Conservation (phyloP, 192 early-diverging fungal species). For the Dimargaris xerosporica region DNA sequence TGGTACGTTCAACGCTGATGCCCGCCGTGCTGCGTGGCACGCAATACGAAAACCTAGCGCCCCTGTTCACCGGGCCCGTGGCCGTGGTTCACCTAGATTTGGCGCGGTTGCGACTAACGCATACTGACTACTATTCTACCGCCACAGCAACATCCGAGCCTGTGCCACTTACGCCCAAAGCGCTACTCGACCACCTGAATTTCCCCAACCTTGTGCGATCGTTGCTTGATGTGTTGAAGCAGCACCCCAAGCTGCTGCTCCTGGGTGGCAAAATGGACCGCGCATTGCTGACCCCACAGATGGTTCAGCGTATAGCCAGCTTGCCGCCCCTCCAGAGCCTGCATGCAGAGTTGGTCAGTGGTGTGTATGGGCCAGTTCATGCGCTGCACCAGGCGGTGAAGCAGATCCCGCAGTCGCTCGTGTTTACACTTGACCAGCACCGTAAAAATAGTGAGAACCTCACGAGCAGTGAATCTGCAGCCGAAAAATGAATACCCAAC, state of each 20-base stretch:
- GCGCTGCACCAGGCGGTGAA: conserved; percentile 6
- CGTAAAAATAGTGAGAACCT: neutral
- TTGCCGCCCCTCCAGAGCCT: conserved; percentile 21
- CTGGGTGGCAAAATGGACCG: conserved; percentile 25
- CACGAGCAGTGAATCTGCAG: too few species aligned
- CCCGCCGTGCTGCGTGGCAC: conserved; percentile 28
- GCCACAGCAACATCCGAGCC: too few species aligned
- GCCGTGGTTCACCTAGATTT: conserved; percentile 21
- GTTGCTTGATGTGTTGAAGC: conserved; percentile 17
- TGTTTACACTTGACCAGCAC: conserved; percentile 1
- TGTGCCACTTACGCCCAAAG: too few species aligned
- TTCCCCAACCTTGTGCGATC: conserved; percentile 13
- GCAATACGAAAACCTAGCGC: conserved; percentile 18
- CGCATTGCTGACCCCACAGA: conserved; percentile 20
- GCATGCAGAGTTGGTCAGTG: conserved; percentile 25
- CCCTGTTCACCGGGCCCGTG: conserved; percentile 26
- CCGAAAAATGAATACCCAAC: too few species aligned
- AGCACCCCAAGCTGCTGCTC: conserved; percentile 22
- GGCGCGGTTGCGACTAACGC: neutral
- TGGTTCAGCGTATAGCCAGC: conserved; percentile 22
- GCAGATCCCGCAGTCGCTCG: conserved; percentile 10
- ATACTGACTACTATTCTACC: neutral
- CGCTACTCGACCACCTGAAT: conserved; percentile 4
- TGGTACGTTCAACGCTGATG: conserved; percentile 25
- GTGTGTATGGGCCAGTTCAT: conserved; percentile 13